Base-by-base conservation (phyloP, 2,329 filamentous ascomycete species). In the Cladophialophora bantiana region DNA sequence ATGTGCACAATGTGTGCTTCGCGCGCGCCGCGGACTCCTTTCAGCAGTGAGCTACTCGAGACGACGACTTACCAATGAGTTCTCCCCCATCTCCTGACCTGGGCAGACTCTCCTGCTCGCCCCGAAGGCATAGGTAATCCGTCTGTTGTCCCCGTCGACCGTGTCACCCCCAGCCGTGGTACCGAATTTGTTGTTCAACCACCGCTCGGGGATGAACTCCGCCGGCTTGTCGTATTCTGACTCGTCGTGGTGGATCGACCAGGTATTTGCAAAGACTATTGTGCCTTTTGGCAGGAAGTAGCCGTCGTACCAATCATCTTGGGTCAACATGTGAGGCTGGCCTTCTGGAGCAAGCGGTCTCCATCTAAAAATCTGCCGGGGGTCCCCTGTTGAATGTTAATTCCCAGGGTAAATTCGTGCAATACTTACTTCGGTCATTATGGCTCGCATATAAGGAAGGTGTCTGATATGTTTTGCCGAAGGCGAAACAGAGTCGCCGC, bases 361-460 rank as follows among this genome's bases (percentile, higher is more conserved):
- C 78, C 77, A 79, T 9, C 78, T 42, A 4, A 73, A 60, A n/a
- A 64, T 67, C 71, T 72, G 62, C 45, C 26, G 12, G 13, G 13
- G 31, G 26, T 26, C 6, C 55, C 45, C 15, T 26, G 15, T 42
- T n/a, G 18, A 42, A 5, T 13, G 5, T n/a, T n/a, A 42, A 10
- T n/a, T 10, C 15, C 15, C 40, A 42, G 15, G 12, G 4, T 5
- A 42, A 4, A 42, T 10, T n/a, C 40, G 4, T 42, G 4, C 5
- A 42, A 13, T 9, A 36, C 62, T 62, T 13, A 62, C 59, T 31
- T 66, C 64, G 1, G 36, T 62, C 53, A 66, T 62, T 18, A 62
- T 36, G 13, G 42, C 83, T 20, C 80, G 78, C 40, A 87, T 74
- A 70, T 88, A 88, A 0, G 85, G 84, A 7, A 88, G 73, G 1